Evolutionary conservation across 495 filamentous ascomycete genomes (phyloP).

Genomic region (Amniculicola lignicola): DNA sequence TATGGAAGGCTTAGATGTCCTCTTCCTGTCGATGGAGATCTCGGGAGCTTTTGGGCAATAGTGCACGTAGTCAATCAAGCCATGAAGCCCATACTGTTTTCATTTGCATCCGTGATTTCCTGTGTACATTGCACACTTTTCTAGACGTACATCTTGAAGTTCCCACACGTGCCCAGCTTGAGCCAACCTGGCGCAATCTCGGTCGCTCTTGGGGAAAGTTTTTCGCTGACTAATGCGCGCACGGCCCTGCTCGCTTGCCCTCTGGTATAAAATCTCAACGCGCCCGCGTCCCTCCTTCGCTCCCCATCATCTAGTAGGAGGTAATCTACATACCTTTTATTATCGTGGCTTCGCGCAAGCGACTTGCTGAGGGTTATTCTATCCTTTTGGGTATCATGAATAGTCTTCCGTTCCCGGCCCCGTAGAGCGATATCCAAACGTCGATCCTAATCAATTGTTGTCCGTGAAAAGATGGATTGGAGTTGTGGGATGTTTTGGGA

Average conservation of each 20-base stretch:
- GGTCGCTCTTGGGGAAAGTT: too few species aligned
- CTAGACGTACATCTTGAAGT: too few species aligned
- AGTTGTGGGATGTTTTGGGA: constrained; percentile 55
- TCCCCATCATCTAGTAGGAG: constrained; percentile 51
- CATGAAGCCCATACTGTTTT: constrained; percentile 10
- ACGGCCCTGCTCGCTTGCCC: constrained; percentile 5
- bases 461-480: constrained; percentile 46
- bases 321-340: constrained; percentile 42
- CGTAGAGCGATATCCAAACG: constrained; percentile 44
- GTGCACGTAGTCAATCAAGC: constrained; percentile 22
- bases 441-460: constrained; percentile 44
- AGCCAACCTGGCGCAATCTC: too few species aligned
- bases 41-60: neutral
- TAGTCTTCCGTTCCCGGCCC: constrained; percentile 58
- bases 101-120: neutral
- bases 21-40: too few species aligned
- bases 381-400: constrained; percentile 43
- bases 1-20: too few species aligned
- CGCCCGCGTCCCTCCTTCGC: constrained; percentile 31
- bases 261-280: constrained; percentile 11
- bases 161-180: too few species aligned
- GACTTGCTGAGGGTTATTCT: constrained; percentile 56
- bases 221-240: constrained; percentile 1
- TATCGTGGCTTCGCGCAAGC: constrained; percentile 49
- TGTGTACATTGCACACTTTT: too few species aligned